Evolutionary conservation across 768 basidiomycete genomes (phyloP).

Genomic region (Xanthoconium stramineum): DNA sequence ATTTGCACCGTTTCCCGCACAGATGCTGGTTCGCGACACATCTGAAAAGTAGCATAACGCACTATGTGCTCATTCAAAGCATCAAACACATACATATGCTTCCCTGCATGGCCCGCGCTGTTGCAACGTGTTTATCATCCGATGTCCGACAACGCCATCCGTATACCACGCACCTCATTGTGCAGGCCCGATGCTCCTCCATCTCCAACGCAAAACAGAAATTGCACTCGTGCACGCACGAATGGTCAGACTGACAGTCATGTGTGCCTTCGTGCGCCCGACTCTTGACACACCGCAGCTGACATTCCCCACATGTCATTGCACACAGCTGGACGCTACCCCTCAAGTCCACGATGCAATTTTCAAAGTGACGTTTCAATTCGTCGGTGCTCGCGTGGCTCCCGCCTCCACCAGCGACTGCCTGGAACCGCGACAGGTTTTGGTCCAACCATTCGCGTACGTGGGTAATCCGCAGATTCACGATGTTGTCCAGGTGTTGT

Average conservation of each 20-base stretch:
- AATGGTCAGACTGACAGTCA: slow-evolving; percentile 49
- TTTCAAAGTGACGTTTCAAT: no score
- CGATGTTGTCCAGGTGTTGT: no score
- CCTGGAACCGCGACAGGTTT: no score
- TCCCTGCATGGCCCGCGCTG: slow-evolving; percentile 57
- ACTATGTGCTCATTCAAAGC: accelerated
- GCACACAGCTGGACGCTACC: no score
- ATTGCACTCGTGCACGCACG: slow-evolving; percentile 43
- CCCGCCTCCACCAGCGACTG: no score
- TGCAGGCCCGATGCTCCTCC: slow-evolving; percentile 36
- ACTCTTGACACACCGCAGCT: slow-evolving; percentile 46
- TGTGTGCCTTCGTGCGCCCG: slow-evolving; percentile 46
- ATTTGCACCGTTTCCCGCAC: slow-evolving; percentile 51
- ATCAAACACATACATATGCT: slow-evolving; percentile 45
- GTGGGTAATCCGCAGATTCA: no score
- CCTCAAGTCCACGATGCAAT: no score
- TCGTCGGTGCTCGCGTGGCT: no score
- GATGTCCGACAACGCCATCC: background rate
- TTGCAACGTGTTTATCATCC: background rate
- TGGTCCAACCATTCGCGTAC: no score
- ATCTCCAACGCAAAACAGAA: slow-evolving; percentile 34
- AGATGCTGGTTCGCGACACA: slow-evolving; percentile 51
- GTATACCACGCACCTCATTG: slow-evolving; percentile 40
- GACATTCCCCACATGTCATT: no score
- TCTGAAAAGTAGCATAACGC: slow-evolving; percentile 28